These are phyloP conservation scores for Nicotiana noctiflora DNA, from an alignment of 257 asterid species.

Conservation along the genomic window DNA sequence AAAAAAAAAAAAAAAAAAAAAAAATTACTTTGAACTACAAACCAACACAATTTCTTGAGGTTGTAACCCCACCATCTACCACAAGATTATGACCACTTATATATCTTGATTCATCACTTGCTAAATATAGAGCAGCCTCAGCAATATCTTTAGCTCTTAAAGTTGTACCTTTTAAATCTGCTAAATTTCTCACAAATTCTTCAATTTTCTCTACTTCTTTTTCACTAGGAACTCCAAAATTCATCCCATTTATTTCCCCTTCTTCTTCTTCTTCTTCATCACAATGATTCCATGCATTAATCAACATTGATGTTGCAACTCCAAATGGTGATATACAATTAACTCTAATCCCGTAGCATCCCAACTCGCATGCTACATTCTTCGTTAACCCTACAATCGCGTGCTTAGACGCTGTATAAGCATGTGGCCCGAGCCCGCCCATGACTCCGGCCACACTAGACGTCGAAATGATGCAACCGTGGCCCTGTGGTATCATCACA, in stretches of 20 bases:
- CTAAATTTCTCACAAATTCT: conserved; percentile 59
- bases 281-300: conserved; percentile 56
- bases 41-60: conserved; percentile 45
- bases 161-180: conserved; percentile 32
- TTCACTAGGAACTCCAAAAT: conserved; percentile 4
- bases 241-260: conserved; percentile 5
- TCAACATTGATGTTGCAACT: conserved; percentile 81
- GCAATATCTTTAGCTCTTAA: conserved; percentile 40
- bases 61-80: conserved; percentile 58
- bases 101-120: conserved; percentile 53
- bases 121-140: conserved; percentile 55
- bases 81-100: conserved; percentile 65
- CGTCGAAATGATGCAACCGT: conserved; percentile 64
- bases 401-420: conserved; percentile 85
- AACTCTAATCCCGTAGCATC: conserved; percentile 62
- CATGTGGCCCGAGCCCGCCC: conserved; percentile 77
- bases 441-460: conserved; percentile 68
- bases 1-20: background rate
- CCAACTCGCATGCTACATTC: conserved; percentile 75
- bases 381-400: conserved; percentile 70
- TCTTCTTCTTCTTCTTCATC: conserved; percentile 3
- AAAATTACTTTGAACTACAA: conserved; percentile 14
- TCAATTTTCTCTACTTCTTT: conserved; percentile 59
- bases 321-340: conserved; percentile 89
- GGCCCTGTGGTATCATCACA: conserved; percentile 43